Conservation (phyloP, 2,329 filamentous ascomycete genomes). For the Diplodia seriata region DNA sequence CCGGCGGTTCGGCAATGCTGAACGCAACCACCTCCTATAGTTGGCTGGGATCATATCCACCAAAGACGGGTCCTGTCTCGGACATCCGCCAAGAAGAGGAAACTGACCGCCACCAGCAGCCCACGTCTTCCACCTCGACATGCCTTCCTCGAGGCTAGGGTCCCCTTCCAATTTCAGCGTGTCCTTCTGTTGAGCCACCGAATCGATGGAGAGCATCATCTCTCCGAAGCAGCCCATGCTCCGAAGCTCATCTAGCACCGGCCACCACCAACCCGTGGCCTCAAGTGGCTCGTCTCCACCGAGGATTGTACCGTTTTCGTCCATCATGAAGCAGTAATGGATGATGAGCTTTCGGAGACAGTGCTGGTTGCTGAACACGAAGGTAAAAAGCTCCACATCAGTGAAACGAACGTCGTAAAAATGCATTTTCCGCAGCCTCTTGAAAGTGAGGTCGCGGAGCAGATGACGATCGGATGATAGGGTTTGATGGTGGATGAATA, state of each 20-base stretch:
- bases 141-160: background rate
- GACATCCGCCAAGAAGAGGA: background rate
- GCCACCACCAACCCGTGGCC: conserved; percentile 8
- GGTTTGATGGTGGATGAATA: background rate
- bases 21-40: background rate
- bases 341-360: background rate
- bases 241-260: conserved; percentile 6
- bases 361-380: background rate
- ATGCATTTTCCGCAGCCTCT: background rate
- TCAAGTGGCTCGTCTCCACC: background rate
- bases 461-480: background rate
- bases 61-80: background rate
- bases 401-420: background rate
- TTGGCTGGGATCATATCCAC: background rate
- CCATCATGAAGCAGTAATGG: background rate
- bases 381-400: background rate
- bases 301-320: background rate
- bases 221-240: background rate
- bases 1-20: background rate
- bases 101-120: background rate
- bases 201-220: background rate
- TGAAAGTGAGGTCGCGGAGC: background rate
- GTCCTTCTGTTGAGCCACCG: background rate
- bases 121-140: conserved; percentile 5
- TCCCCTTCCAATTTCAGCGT: background rate